phyloP scores from a whole-genome alignment of 75 land plant genomes.

The Selaginella moellendorffii region DNA sequence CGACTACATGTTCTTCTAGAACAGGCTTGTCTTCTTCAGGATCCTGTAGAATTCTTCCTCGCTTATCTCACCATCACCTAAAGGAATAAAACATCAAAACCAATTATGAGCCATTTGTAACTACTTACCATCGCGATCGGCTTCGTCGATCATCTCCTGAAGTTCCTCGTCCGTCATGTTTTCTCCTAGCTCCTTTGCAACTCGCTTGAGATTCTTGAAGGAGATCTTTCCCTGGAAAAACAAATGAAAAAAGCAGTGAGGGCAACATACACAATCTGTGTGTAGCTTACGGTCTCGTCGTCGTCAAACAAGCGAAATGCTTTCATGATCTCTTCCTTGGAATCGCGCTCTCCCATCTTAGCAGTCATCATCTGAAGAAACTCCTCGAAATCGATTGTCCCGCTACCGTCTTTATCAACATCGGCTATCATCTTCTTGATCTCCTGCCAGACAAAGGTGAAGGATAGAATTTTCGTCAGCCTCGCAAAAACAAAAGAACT shows the following conservation, averaged over 20 bases:
- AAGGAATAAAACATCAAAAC: background rate
- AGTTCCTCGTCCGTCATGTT: slow-evolving; percentile 52
- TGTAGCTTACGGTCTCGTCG: slow-evolving; percentile 3
- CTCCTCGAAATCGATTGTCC: slow-evolving; percentile 6
- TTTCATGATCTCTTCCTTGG: slow-evolving; percentile 10
- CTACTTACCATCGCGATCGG: slow-evolving; percentile 69
- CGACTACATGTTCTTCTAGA: too few species aligned
- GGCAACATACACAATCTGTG: background rate
- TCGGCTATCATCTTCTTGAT: slow-evolving; percentile 10
- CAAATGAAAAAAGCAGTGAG: background rate
- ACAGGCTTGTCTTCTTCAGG: slow-evolving; percentile 68
- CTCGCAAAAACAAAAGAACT: background rate
- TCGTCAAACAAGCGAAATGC: slow-evolving; percentile 8
- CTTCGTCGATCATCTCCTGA: slow-evolving; percentile 83
- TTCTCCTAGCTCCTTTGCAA: slow-evolving; percentile 76
- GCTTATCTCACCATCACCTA: slow-evolving; percentile 86
- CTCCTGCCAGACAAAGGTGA: background rate
- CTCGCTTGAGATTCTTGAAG: slow-evolving; percentile 51
- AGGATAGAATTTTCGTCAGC: background rate
- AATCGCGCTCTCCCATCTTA: slow-evolving; percentile 9
- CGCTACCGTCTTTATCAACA: slow-evolving; percentile 2
- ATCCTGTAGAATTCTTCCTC: slow-evolving; percentile 73
- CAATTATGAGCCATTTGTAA: background rate
- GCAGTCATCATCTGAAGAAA: slow-evolving; percentile 7
- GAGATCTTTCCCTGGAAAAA: slow-evolving; percentile 77